These are phyloP conservation scores for Aspergillus sp. DNA, from an alignment of 2,329 filamentous ascomycete species.

Conservation along the genomic window DNA sequence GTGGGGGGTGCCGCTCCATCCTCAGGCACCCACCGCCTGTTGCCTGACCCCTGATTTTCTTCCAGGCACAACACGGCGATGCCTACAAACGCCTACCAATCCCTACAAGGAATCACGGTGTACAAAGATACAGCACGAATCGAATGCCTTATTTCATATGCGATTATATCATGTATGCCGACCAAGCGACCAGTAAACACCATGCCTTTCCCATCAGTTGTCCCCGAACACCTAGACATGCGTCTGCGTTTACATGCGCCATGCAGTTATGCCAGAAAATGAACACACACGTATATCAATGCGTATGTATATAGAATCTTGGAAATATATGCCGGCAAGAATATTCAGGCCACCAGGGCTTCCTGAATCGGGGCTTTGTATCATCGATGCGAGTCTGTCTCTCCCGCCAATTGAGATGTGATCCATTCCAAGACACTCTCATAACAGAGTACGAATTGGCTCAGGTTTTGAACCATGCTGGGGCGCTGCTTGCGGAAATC, in stretches of 20 bases:
- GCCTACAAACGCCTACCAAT: too few species aligned
- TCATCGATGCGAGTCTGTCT: constrained; percentile 7
- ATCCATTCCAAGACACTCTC: constrained; percentile 93
- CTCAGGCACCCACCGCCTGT: constrained; percentile 1
- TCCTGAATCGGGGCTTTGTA: background rate
- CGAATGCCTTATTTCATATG: too few species aligned
- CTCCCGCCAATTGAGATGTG: constrained; percentile 31
- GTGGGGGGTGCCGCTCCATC: background rate
- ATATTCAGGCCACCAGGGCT: background rate
- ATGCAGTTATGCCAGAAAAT: background rate
- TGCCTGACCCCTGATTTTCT: background rate
- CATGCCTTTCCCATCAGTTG: too few species aligned
- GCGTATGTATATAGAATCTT: background rate
- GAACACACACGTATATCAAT: too few species aligned
- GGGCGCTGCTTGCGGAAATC: constrained; percentile 85
- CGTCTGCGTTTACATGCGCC: constrained; percentile 7
- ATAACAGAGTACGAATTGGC: constrained; percentile 95
- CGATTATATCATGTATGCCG: too few species aligned
- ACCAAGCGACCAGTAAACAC: too few species aligned
- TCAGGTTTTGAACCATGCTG: constrained; percentile 94
- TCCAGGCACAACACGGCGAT: too few species aligned
- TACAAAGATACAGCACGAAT: too few species aligned
- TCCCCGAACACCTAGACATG: constrained; percentile 13
- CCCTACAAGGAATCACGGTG: too few species aligned
- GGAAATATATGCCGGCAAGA: background rate